Conservation (phyloP, 2,329 filamentous ascomycete species). For the Chaetomiaceae sp. region DNA sequence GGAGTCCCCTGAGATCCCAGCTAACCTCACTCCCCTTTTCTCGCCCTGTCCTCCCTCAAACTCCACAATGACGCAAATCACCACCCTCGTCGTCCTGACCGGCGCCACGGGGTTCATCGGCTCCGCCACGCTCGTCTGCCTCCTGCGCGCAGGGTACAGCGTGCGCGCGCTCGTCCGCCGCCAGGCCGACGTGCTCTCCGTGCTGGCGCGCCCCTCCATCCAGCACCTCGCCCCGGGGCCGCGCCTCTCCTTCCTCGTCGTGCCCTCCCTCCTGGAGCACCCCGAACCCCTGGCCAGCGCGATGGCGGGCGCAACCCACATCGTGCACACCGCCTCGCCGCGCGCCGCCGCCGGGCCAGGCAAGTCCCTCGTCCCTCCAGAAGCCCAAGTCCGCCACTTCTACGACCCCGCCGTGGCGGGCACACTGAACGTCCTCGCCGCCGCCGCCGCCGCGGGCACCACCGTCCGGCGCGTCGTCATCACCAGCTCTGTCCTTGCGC, state of each 20-base stretch:
- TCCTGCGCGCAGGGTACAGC: conserved; percentile 31
- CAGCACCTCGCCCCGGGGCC: conserved; percentile 20
- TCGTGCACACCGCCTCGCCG: conserved; percentile 27
- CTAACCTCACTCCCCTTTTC: not conserved
- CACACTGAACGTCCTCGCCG: conserved; percentile 24
- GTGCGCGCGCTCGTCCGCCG: conserved; percentile 34
- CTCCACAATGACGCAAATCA: conserved; percentile 10
- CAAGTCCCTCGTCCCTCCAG: conserved; percentile 9
- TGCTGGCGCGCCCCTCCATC: conserved; percentile 26
- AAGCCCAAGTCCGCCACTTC: conserved; percentile 19
- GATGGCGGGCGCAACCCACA: conserved; percentile 26
- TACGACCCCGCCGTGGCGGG: conserved; percentile 21
- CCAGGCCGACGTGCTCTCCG: conserved; percentile 25
- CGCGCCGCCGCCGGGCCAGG: conserved; percentile 14
- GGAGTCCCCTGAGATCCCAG: too few relatives aligned
- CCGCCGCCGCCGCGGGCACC: conserved; percentile 18
- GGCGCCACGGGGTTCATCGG: conserved; percentile 35
- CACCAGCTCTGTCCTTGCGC: conserved; percentile 26
- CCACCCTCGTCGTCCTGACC: conserved; percentile 28
- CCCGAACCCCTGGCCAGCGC: conserved; percentile 31
- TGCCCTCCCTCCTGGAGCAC: conserved; percentile 28
- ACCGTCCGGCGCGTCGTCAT: conserved; percentile 25
- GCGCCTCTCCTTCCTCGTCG: conserved; percentile 27
- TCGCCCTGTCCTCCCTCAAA: too few relatives aligned
- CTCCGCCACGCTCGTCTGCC: conserved; percentile 28